Evolutionary conservation across 2,329 filamentous ascomycete species (phyloP), one percentile per base, ranked within the genome.

Genomic region (Arthrobotrys sinensis): DNA sequence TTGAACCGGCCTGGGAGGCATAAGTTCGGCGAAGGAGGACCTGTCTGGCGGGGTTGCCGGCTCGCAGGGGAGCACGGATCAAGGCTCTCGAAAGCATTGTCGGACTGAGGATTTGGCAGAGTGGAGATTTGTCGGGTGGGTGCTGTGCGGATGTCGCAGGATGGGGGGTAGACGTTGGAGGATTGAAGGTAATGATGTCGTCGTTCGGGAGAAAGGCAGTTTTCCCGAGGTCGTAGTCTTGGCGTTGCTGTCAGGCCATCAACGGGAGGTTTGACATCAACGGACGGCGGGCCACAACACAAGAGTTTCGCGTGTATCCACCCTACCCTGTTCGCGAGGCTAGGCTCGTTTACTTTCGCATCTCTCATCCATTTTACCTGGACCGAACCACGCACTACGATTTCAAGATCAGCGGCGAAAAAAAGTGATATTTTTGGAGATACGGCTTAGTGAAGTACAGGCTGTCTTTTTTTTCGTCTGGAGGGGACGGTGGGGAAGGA

Each of bases 61-160:
- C 85, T 85, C 91, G 91, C 87, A 90, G 89, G 81, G 89, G 86
- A 80, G 87, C 85, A 83, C 90, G 90, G 83, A 89, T 83, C 81
- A 90, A 84, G 82, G 90, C 89, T 85, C 89, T 88, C 83, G 89
- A 85, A 82, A 91, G 87, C 91, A 93, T 93, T 75, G 84, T 88
- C 82, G 75, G 73, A 80, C 79, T 79, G 80, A 63, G 24, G 67
- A 48, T 78, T 72, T 28, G 32, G 14, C 43, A 73, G 64, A 67
- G 63, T 72, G 70, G 65, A 65, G 66, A 67, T 28, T 50, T 34
- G 34, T 53, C 50, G 50, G 10, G 10, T 34, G 14, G 48, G 24
- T 34, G 50, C 50, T 53, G 50, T 36, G 19, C 50, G 5, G 50
- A 14, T 52, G 46, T 57, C 48, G 52, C 24, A 2, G 32, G 32